Conservation (phyloP, 176 grass and related monocot species). For the Aechmea fasciata region DNA sequence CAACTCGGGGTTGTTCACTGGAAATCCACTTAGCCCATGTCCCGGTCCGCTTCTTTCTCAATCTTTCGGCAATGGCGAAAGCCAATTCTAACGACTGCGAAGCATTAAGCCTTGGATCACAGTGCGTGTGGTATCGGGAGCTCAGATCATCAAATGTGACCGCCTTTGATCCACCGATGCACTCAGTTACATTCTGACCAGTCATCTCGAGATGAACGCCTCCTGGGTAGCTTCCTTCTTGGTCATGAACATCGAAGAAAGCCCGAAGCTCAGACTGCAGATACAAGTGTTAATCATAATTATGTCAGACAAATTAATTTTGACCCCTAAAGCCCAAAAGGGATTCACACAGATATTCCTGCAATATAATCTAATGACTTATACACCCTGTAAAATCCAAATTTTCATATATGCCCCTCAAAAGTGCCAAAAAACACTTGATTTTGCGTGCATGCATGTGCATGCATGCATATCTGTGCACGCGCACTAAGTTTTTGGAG, state of each 20-base stretch:
- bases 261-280: neutral
- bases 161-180: slow-evolving; percentile 6
- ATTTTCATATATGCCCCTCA: neutral
- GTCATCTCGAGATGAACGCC: slow-evolving; percentile 10
- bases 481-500: too few species aligned
- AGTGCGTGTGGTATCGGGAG: slow-evolving; percentile 6
- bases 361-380: too few species aligned
- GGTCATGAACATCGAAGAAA: slow-evolving; percentile 6
- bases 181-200: slow-evolving; percentile 8
- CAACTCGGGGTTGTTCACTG: neutral
- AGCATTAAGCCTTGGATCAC: slow-evolving; percentile 11
- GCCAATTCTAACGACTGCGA: slow-evolving; percentile 5
- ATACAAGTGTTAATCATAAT: neutral
- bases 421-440: neutral
- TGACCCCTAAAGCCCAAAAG: too few species aligned
- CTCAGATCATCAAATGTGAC: slow-evolving; percentile 2
- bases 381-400: too few species aligned
- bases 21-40: slow-evolving; percentile 1
- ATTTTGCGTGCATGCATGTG: neutral
- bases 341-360: too few species aligned
- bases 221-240: slow-evolving; percentile 8
- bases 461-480: neutral
- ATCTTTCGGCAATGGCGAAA: slow-evolving; percentile 3
- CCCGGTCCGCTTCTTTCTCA: neutral
- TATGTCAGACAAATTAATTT: too few species aligned